Evolutionary conservation across 495 filamentous ascomycete species (phyloP).

Genomic region (Neurospora africana): DNA sequence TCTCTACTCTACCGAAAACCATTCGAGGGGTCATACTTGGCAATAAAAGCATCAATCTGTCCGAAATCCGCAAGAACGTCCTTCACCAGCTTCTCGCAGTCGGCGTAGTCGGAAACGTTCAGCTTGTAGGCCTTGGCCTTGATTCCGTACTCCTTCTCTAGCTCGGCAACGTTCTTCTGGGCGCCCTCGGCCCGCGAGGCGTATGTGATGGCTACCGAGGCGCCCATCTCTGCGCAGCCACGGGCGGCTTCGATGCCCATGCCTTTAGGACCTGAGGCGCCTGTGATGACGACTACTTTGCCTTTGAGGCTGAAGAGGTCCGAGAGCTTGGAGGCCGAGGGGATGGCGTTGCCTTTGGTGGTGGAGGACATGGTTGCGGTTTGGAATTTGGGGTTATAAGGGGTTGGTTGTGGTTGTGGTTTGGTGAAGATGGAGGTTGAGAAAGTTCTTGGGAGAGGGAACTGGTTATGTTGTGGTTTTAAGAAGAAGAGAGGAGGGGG

Average conservation of each 20-base stretch:
- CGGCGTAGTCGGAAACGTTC: conserved; percentile 49
- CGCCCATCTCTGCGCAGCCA: conserved; percentile 42
- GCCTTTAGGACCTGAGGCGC: conserved; percentile 39
- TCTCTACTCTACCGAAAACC: too few species aligned
- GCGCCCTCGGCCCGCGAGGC: conserved; percentile 40
- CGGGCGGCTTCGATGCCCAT: conserved; percentile 40
- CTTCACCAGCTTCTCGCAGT: conserved; percentile 43
- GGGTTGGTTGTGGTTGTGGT: background rate
- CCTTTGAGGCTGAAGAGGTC: conserved; percentile 43
- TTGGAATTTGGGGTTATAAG: background rate
- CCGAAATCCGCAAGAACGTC: conserved; percentile 47
- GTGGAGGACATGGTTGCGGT: conserved; percentile 2
- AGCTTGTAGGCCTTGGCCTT: conserved; percentile 56
- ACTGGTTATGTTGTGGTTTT: background rate
- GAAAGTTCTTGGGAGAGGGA: background rate
- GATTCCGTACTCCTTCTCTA: conserved; percentile 38
- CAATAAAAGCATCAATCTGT: conserved; percentile 38
- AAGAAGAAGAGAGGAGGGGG: background rate
- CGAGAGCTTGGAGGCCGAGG: conserved; percentile 19
- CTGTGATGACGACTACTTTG: conserved; percentile 44
- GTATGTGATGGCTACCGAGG: conserved; percentile 39
- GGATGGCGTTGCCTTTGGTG: conserved; percentile 14
- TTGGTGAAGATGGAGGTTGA: background rate
- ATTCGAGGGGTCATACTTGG: conserved; percentile 23
- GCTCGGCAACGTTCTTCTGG: conserved; percentile 45